Base-by-base conservation (phyloP, 2,329 filamentous ascomycete genomes). In the Boeremia lycopersici region DNA sequence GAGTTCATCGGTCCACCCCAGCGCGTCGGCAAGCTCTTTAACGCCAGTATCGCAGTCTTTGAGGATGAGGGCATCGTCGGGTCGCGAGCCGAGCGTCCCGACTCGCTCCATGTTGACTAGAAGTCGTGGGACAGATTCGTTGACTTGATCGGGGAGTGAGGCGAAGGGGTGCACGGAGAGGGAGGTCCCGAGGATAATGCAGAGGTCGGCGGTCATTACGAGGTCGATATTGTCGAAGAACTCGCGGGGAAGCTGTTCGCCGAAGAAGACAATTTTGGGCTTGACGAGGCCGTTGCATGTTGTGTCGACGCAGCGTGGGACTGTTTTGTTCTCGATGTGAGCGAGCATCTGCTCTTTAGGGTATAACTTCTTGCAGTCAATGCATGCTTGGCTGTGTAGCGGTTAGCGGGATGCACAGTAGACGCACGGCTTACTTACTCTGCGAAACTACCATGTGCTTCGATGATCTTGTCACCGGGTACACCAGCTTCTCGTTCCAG, bases 401-500 rank as follows among this genome's bases (percentile, higher is more conserved):
- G 2, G 47, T 66, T 23, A 65, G 47, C 36, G 42, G 6, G 19
- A 8, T 26, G 1, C 2, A 5, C 13, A n/a, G 2, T 7, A 0
- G 26, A 7, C 5, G 6, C 12, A 10, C 17, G 15, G n/a, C 2
- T 2, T 13, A 15, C 56, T 29, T 46, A 71, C 64, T 59, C 63
- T 19, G 93, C 93, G 72, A 98, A 99, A 73, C 91, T 96, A 40
- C 95, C 95, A 74, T 99, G 95, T 0, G 95, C 95, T 76, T 98
- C 93, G 29, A 99, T 82, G 44, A 99, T 93, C 74, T 84, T 87
- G 2, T 93, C 86, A 0, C 79, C 82, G 0, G 92, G 90, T 0
- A 99, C 87, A 25, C 95, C 95, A 11, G 93, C 95, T 63, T 85
- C 83, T 19, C 93, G 86, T 77, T 99, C 95, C 11, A 99, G 82